Base-by-base conservation (phyloP, 2,329 filamentous ascomycete species). In the Orbilia quercus region DNA sequence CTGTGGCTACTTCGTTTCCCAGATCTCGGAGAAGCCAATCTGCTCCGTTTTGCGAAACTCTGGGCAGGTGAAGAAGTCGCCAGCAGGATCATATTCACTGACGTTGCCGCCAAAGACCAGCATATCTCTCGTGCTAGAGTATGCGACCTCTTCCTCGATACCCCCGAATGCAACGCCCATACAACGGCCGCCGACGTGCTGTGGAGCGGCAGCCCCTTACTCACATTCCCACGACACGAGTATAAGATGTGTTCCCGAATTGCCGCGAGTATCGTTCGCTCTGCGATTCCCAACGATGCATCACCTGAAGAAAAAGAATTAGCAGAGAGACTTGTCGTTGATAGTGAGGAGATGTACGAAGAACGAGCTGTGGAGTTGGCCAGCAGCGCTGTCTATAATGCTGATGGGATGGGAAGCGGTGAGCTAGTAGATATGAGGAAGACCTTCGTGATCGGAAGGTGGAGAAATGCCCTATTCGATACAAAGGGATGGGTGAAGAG, bases 161-260 rank as follows among this genome's bases (percentile, higher is more conserved):
- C 95, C 0, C 93, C 95, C 0, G 95, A 99, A 81, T 99, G 95
- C 82, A 99, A 99, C 79, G 95, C 93, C 1, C 95, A 99, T 80
- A 99, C 95, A 0, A 99, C 95, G 1, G 95, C 95, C 1, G 96
- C 95, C 11, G 95, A 99, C 79, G 90, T 98, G 0, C 84, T 99
- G 5, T 99, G 95, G 95, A 96, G 91, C 58, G 96, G 93, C 77
- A 98, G 95, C 0, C 95, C 95, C 3, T 83, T 99, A 20, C 84
- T 99, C 25, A 99, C 95, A 0, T 84, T 95, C 28, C 93, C 95
- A 9, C 87, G 95, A 36, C 97, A 98, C 80, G 87, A 90, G 55
- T 97, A 97, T 82, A 99, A 99, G 82, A 99, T 99, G 95, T 99
- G 95, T 81, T 96, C 92, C 45, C 90, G 95, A 60, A 99, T 99